Conservation (phyloP, 1,139 yeast species). For the Pichia terricola region DNA sequence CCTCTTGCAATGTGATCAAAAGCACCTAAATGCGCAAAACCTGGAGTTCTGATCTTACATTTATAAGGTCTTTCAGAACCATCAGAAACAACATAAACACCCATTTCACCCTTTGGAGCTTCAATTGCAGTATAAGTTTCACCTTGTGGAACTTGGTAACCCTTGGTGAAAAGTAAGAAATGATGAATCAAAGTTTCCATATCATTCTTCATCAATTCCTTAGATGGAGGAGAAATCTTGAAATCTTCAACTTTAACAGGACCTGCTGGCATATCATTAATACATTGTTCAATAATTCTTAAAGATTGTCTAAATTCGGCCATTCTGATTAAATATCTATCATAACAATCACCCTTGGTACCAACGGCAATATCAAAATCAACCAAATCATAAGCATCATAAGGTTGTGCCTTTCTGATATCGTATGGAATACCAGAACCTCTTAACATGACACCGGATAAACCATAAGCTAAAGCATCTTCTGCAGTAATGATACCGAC, state of each 20-base stretch:
- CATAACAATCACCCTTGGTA: slow-evolving; percentile 82
- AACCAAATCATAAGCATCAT: slow-evolving; percentile 80
- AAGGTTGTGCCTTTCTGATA: slow-evolving; percentile 79
- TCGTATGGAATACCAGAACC: slow-evolving; percentile 88
- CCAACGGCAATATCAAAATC: slow-evolving; percentile 88
- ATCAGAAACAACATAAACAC: slow-evolving; percentile 79
- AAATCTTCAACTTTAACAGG: slow-evolving; percentile 88
- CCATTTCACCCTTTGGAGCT: slow-evolving; percentile 97
- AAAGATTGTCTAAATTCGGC: slow-evolving; percentile 87
- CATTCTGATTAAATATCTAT: slow-evolving; percentile 82
- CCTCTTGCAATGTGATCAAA: slow-evolving; percentile 82
- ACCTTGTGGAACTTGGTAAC: slow-evolving; percentile 83
- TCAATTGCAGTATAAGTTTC: slow-evolving; percentile 89
- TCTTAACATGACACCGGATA: slow-evolving; percentile 85
- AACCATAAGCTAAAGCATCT: slow-evolving; percentile 73
- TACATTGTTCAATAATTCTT: slow-evolving; percentile 83
- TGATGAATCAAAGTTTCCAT: slow-evolving; percentile 92
- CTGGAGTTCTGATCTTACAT: slow-evolving; percentile 91
- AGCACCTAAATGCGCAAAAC: slow-evolving; percentile 83
- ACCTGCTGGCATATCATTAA: slow-evolving; percentile 87
- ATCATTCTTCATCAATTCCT: slow-evolving; percentile 77
- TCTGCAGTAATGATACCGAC: slow-evolving; percentile 79
- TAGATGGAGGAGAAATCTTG: slow-evolving; percentile 78
- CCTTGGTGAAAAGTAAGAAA: slow-evolving; percentile 79
- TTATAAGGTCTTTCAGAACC: slow-evolving; percentile 88